Conservation (phyloP, 1,284 basidiomycete species). For the Pyrrhoderma lamaoense region DNA sequence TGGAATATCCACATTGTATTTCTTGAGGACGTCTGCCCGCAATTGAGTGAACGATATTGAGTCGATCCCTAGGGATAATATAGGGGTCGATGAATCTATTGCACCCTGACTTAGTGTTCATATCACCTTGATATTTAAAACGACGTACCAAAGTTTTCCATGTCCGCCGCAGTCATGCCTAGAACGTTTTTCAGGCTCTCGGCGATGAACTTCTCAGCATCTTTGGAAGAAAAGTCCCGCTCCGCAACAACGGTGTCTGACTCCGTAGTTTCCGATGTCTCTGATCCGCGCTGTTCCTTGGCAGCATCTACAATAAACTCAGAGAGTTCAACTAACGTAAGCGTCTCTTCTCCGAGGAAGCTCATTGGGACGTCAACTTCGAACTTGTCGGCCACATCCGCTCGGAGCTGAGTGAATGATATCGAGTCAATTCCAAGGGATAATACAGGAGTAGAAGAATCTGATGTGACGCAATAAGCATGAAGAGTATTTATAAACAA, state of each 20-base stretch:
- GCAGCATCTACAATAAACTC: constrained; percentile 10
- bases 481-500: neutral
- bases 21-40: constrained; percentile 10
- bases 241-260: constrained; percentile 12
- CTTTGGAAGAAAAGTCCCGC: constrained; percentile 1
- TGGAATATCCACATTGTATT: constrained; percentile 10
- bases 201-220: constrained; percentile 14
- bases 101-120: neutral
- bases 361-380: constrained; percentile 15
- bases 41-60: constrained; percentile 17
- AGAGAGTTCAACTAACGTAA: constrained; percentile 8
- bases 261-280: constrained; percentile 3
- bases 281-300: constrained; percentile 7
- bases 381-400: constrained; percentile 8
- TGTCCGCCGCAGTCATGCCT: constrained; percentile 11
- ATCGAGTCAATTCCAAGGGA: constrained; percentile 17
- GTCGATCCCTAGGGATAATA: constrained; percentile 13
- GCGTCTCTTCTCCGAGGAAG: constrained; percentile 13
- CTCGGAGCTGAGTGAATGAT: constrained; percentile 14
- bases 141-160: constrained; percentile 10
- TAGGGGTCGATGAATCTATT: constrained; percentile 12
- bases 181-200: constrained; percentile 11
- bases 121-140: neutral
- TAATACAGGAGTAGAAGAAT: constrained; percentile 12
- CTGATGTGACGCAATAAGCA: neutral